These are phyloP conservation scores for Neoarthrinium moseri DNA, from an alignment of 2,329 filamentous ascomycete species.

Conservation along the genomic window DNA sequence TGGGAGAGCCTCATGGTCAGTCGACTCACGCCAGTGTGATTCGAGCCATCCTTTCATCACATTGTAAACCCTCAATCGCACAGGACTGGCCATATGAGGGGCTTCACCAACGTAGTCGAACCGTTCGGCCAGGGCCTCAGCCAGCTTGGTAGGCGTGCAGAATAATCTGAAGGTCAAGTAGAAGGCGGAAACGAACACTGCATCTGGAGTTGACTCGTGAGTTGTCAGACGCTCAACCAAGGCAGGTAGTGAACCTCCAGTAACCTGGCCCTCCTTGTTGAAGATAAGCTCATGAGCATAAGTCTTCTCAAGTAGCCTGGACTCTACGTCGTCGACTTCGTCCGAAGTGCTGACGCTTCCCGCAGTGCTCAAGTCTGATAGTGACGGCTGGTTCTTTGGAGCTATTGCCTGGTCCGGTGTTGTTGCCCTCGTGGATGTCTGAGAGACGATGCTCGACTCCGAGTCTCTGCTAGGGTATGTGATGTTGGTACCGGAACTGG, in stretches of 20 bases:
- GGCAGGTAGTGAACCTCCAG: slow-evolving; percentile 84
- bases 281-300: slow-evolving; percentile 88
- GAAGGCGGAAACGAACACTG: slow-evolving; percentile 89
- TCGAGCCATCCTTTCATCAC: slow-evolving; percentile 97
- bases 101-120: slow-evolving; percentile 89
- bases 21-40: slow-evolving; percentile 86
- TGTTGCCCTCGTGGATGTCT: slow-evolving; percentile 82
- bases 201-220: slow-evolving; percentile 88
- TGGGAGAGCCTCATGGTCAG: slow-evolving; percentile 72
- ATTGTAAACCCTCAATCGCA: slow-evolving; percentile 90
- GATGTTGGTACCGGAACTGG: slow-evolving; percentile 74
- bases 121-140: slow-evolving; percentile 80
- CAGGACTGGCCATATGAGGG: slow-evolving; percentile 71
- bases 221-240: slow-evolving; percentile 93
- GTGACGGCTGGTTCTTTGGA: slow-evolving; percentile 58
- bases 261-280: slow-evolving; percentile 94
- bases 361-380: slow-evolving; percentile 66
- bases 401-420: slow-evolving; percentile 68
- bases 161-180: slow-evolving; percentile 96
- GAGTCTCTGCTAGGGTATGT: slow-evolving; percentile 81
- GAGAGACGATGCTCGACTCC: slow-evolving; percentile 75
- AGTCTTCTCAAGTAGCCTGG: slow-evolving; percentile 83
- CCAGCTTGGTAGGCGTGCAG: slow-evolving; percentile 75
- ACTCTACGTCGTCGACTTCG: slow-evolving; percentile 77
- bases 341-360: slow-evolving; percentile 68